Evolutionary conservation across 352 stramenopile species (phyloP), one percentile per base, ranked within the genome.

Genomic region (Pythium aquatile): DNA sequence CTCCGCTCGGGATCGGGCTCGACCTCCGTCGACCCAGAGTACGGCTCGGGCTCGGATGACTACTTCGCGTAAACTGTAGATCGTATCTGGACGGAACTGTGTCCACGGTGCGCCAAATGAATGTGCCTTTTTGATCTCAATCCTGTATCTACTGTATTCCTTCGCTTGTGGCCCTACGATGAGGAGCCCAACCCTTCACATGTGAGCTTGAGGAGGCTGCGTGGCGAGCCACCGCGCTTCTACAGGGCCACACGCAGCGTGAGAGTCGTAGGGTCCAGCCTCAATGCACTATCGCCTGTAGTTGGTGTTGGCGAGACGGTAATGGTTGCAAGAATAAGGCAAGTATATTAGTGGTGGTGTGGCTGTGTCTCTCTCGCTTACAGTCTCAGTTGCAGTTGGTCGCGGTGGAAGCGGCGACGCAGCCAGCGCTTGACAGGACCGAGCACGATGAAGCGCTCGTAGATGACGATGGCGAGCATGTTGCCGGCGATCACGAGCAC

Each of bases 361-460:
- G 17, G 1, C 28, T 26, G 28, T 24, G 11, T 26, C 8, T 30
- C 53, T 32, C 9, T 55, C 2, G 2, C 14, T 72, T 69, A 85
- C 32, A 75, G 72, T 7, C 64, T 61, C 61, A 79, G 52, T 30
- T 42, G 58, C 14, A 79, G 61, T 5, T 48, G 28, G 46, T 79
- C 69, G 32, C 57, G 63, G 58, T 79, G 72, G 47, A 68, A 69
- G 30, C 58, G 55, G 10, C 30, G 14, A 30, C 72, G 69, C 35
- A 71, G 46, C 20, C 57, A 62, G 42, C n/a, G 29, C 28, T 75
- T 69, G 26, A 87, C 72, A 3, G 73, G 74, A 0, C 76, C 78
- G 9, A 83, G 59, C 11, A 85, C 62, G 29, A 87, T 61, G 24
- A 73, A 28, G 24, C 73, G 72, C 58, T 87, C 78, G 49, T 73